These are phyloP conservation scores for Auriscalpium microsporum DNA, from an alignment of 768 basidiomycete genomes.

Conservation along the genomic window DNA sequence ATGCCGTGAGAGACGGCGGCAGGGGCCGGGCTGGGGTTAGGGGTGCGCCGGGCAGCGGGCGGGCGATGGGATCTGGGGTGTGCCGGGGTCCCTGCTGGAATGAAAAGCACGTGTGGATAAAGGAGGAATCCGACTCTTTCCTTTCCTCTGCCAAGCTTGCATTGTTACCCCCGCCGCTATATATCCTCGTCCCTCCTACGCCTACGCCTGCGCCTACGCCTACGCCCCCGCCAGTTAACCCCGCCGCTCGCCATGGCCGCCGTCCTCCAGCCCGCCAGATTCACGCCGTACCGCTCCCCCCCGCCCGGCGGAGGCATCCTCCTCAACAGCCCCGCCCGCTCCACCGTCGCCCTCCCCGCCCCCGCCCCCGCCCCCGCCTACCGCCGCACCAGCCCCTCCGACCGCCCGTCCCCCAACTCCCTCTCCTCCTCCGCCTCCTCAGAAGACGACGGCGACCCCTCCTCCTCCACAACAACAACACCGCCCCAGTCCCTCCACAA, in stretches of 20 bases:
- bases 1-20: too few species aligned
- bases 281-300: neutral
- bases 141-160: neutral
- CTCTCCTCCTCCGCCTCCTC: slow-evolving; percentile 10
- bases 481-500: neutral
- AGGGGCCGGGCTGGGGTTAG: too few species aligned
- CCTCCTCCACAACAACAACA: slow-evolving; percentile 2
- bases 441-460: slow-evolving; percentile 5
- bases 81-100: neutral
- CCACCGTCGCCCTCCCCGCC: neutral
- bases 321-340: neutral
- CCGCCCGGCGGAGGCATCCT: neutral
- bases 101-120: neutral
- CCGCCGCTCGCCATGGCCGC: neutral
- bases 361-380: neutral
- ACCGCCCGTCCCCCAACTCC: slow-evolving; percentile 4
- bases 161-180: neutral
- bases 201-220: neutral
- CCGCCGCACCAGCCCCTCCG: slow-evolving; percentile 3
- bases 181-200: neutral
- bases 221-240: neutral
- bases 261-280: neutral
- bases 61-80: neutral
- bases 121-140: neutral
- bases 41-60: too few species aligned